Base-by-base conservation (phyloP, 2,329 filamentous ascomycete species). In the Waltergamsia citrina region DNA sequence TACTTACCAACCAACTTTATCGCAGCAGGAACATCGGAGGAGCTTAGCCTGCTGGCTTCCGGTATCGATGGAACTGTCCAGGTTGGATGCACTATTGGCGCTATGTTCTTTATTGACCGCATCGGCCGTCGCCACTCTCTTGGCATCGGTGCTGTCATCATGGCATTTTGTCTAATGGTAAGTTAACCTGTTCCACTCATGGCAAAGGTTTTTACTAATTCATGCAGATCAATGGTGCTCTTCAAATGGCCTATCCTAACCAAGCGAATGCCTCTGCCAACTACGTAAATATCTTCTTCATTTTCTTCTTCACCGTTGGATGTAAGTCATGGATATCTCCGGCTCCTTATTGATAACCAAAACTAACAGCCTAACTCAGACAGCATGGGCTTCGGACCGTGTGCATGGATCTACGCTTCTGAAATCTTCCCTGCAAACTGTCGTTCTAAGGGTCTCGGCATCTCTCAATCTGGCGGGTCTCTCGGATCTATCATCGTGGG, bases 41-140 rank as follows among this genome's bases (percentile, higher is more conserved):
- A 45, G 18, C 37, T 52, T 7, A 47, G 47, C 15, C 41, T 57
- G n/a, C 42, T 56, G 35, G 50, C 53, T 21, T 51, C 50, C 7
- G 53, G 53, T 15, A 50, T 57, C 18, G 53, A 56, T 33, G 51
- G 47, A 23, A 54, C 52, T 6, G 38, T 56, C 12, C 54, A 56
- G 40, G 53, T 57, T 26, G 49, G 40, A 17, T 56, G 50, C 34
- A 54, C 52, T 2, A 41, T 56, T n/a, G 45, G 51, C 11, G 54
- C 54, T 20, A 51, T 55, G 37, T 51, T 51, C 37, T 40, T 56
- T 15, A 52, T 57, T 9, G 54, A 56, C 41, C 44, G 41, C 19
- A 49, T 48, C 38, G 54, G 54, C 12, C 44, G 54, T 23, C 44
- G 52, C 18, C 37, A 49, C 27, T 52, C 51, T 4, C 41, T 57